Percentiles rank a stretch among this genome's conserved stretches.
phyloP scores from a whole-genome alignment of 1,139 yeast genomes.

The Magnusiomyces suaveolens region DNA sequence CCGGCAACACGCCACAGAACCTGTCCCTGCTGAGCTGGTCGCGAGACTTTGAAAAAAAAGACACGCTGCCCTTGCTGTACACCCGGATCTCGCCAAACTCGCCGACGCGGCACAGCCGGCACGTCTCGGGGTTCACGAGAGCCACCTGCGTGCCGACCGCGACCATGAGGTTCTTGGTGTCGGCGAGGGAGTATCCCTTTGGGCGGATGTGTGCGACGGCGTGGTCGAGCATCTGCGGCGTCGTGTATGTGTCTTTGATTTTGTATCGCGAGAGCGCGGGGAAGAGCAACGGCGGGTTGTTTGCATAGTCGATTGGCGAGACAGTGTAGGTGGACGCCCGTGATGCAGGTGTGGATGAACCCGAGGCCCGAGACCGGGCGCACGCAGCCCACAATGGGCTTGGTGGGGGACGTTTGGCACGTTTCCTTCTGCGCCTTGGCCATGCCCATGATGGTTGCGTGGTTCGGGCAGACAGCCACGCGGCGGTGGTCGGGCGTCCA shows the following conservation, averaged over 20 bases:
- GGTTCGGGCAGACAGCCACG: slow-evolving; percentile 53
- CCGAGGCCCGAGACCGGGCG: slow-evolving; percentile 82
- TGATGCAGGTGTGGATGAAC: slow-evolving; percentile 68
- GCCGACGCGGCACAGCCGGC: slow-evolving; percentile 70
- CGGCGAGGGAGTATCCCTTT: slow-evolving; percentile 50
- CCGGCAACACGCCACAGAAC: slow-evolving; percentile 47
- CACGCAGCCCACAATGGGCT: slow-evolving; percentile 77
- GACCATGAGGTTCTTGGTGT: slow-evolving; percentile 74
- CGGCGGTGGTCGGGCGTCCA: slow-evolving; percentile 68
- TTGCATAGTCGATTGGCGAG: slow-evolving; percentile 68
- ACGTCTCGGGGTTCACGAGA: slow-evolving; percentile 89
- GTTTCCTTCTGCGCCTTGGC: slow-evolving; percentile 90
- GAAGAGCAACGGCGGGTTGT: slow-evolving; percentile 65
- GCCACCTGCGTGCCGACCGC: slow-evolving; percentile 92
- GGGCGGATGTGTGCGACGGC: slow-evolving; percentile 56
- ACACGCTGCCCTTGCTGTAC: slow-evolving; percentile 71
- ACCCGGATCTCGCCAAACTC: slow-evolving; percentile 98
- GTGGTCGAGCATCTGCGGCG: slow-evolving; percentile 75
- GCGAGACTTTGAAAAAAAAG: slow-evolving; percentile 48
- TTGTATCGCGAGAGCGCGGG: slow-evolving; percentile 64
- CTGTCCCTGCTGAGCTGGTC: slow-evolving; percentile 40
- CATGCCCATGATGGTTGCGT: slow-evolving; percentile 60
- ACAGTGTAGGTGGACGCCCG: slow-evolving; percentile 80
- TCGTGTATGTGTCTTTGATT: slow-evolving; percentile 78
- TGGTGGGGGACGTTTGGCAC: slow-evolving; percentile 64